Evolutionary conservation across 345 rosid species (phyloP).

Genomic region (Eucalyptus cladocalyx): DNA sequence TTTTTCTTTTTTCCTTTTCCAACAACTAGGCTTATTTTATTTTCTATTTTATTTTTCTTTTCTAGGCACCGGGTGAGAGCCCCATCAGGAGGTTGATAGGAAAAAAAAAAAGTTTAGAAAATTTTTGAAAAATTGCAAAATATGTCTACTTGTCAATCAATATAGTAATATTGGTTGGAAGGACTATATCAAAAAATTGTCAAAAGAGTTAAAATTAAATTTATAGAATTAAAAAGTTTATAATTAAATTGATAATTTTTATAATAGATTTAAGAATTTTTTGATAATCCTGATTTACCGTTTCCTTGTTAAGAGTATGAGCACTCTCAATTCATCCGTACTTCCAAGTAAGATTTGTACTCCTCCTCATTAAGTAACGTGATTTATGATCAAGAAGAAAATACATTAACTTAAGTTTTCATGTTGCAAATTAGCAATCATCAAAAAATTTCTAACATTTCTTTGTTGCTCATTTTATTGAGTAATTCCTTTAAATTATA

Average conservation of each 20-base stretch:
- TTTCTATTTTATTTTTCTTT: too few species aligned
- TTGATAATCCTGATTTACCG: not conserved
- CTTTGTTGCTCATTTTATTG: not conserved
- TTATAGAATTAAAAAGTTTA: not conserved
- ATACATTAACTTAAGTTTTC: not conserved
- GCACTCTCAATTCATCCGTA: not conserved
- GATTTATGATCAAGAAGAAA: not conserved
- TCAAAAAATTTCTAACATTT: not conserved
- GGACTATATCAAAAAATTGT: not conserved
- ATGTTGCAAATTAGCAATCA: not conserved
- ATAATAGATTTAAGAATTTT: accelerated
- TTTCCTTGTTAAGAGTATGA: not conserved
- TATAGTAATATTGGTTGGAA: not conserved
- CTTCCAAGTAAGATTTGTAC: not conserved
- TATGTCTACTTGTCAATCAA: not conserved
- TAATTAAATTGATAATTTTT: not conserved
- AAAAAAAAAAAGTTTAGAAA: not conserved
- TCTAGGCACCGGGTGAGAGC: too few species aligned
- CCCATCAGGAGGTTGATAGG: too few species aligned
- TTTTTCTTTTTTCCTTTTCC: not conserved
- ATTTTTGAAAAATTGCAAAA: not conserved
- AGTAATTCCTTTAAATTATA: not conserved
- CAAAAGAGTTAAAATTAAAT: not conserved
- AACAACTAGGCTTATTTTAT: accelerated
- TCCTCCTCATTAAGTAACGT: not conserved